Base-by-base conservation (phyloP, 345 rosid species). In the Populus euphratica region DNA sequence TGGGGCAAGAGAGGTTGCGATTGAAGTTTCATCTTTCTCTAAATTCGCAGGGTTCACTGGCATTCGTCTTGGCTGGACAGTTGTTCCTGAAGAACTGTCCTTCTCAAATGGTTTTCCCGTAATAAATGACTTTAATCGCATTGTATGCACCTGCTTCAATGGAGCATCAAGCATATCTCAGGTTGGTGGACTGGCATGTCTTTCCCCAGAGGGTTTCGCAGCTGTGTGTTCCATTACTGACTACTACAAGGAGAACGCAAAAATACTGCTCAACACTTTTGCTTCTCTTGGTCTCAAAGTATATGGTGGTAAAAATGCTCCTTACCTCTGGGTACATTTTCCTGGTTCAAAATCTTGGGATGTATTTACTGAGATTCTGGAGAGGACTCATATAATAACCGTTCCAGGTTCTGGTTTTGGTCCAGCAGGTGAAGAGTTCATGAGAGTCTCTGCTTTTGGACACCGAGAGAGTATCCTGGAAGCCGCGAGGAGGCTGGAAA, bases 361-460 rank as follows among this genome's bases (percentile, higher is more conserved):
- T 27, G 80, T 91, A 50, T 94, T 94, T 68, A 33, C 81, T 36
- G 88, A 92, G 78, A 90, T 94, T 69, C 88, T 94, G 5, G 96
- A 90, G 76, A 91, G 88, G 66, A 86, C 93, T 47, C 88, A 91
- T 31, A 81, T 94, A 35, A 84, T 87, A 39, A 92, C 94, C 1
- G 84, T 91, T 65, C 98, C 97, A 10, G 97, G 97, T 12, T 84
- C 88, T 13, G 92, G 96, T 25, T 92, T 94, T 29, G 97, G 97
- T 49, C 98, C 94, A 0, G 91, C 84, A 25, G 98, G 97, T 14
- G 91, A 88, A 75, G 98, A 85, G 77, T 90, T 85, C 66, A 71
- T 94, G 16, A 88, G 97, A 77, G 76, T 94, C n/a, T 86, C 94
- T 77, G 91, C 97, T 8, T 91, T 92, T 77, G 96, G 92, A 72